Evolutionary conservation across 202 grass and related monocot species (phyloP).

Genomic region (Panicum virgatum): DNA sequence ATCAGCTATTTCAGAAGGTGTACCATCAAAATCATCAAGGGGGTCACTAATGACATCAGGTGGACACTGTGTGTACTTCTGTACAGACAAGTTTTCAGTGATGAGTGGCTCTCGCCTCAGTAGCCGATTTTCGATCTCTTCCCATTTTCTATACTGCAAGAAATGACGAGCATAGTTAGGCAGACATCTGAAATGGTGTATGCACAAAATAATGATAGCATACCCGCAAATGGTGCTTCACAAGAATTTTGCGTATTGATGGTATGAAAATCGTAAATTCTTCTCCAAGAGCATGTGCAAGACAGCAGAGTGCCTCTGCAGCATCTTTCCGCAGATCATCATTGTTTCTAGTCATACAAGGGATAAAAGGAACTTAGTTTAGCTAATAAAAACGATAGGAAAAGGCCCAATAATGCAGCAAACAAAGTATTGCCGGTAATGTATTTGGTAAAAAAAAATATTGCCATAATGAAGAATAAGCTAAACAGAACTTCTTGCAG

Average conservation of each 20-base stretch:
- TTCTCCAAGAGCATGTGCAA: slow-evolving; percentile 89
- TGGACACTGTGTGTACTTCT: slow-evolving; percentile 71
- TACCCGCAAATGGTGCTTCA: slow-evolving; percentile 90
- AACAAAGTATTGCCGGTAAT: not conserved
- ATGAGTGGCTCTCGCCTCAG: slow-evolving; percentile 61
- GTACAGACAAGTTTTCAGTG: slow-evolving; percentile 66
- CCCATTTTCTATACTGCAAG: slow-evolving; percentile 87
- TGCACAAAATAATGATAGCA: slow-evolving; percentile 25
- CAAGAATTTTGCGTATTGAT: slow-evolving; percentile 86
- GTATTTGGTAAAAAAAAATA: not conserved
- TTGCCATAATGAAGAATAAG: not conserved
- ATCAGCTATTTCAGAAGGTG: slow-evolving; percentile 77
- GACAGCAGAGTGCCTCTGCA: slow-evolving; percentile 86
- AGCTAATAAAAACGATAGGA: not conserved
- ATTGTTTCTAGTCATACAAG: slow-evolving; percentile 65
- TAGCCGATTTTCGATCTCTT: slow-evolving; percentile 77
- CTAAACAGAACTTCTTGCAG: not conserved
- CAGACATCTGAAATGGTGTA: not conserved
- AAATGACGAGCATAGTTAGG: slow-evolving; percentile 38
- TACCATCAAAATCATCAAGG: slow-evolving; percentile 70
- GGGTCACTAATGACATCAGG: slow-evolving; percentile 87
- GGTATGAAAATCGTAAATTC: slow-evolving; percentile 92
- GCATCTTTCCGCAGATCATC: slow-evolving; percentile 93
- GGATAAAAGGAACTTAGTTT: slow-evolving; percentile 11
- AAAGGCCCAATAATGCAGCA: not conserved